phyloP scores from a whole-genome alignment of 2,329 filamentous ascomycete species.

The Rhynchosporium secalis region DNA sequence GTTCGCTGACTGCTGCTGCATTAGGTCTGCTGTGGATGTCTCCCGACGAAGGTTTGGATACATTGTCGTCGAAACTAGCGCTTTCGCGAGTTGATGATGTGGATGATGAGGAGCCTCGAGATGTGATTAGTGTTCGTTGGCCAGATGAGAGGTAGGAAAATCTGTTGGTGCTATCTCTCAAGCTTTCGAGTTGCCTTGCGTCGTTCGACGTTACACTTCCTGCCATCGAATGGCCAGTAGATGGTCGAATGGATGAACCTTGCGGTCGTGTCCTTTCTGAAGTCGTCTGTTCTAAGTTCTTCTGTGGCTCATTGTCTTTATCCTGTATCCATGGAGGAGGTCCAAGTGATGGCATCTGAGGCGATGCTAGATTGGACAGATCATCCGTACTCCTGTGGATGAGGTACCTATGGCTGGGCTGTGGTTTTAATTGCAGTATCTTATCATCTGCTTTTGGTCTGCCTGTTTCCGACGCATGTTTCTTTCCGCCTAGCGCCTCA shows the following conservation, averaged over 20 bases:
- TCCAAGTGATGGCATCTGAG: conserved; percentile 25
- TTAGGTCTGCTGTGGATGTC: conserved; percentile 33
- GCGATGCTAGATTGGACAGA: conserved; percentile 28
- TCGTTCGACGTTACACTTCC: conserved; percentile 60
- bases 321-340: conserved; percentile 27
- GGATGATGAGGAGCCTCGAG: conserved; percentile 57
- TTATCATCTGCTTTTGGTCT: conserved; percentile 48
- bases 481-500: conserved; percentile 67
- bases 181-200: conserved; percentile 56
- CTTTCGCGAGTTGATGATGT: conserved; percentile 56
- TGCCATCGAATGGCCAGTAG: conserved; percentile 53
- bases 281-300: conserved; percentile 23
- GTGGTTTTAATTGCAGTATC: conserved; percentile 32
- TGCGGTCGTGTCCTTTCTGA: conserved; percentile 19
- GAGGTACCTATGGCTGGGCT: conserved; percentile 36
- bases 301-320: conserved; percentile 24
- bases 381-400: conserved; percentile 31
- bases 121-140: conserved; percentile 60
- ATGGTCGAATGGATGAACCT: conserved; percentile 22
- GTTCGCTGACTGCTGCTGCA: conserved; percentile 34
- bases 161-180: conserved; percentile 57
- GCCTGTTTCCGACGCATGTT: conserved; percentile 60
- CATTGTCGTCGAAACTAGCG: conserved; percentile 42
- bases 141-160: conserved; percentile 61
- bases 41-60: conserved; percentile 25